A percentile compares a stretch with the other conserved stretches of the same genome.
Conservation (phyloP, 2,329 filamentous ascomycete genomes). For the Colletotrichum orchidophilum region DNA sequence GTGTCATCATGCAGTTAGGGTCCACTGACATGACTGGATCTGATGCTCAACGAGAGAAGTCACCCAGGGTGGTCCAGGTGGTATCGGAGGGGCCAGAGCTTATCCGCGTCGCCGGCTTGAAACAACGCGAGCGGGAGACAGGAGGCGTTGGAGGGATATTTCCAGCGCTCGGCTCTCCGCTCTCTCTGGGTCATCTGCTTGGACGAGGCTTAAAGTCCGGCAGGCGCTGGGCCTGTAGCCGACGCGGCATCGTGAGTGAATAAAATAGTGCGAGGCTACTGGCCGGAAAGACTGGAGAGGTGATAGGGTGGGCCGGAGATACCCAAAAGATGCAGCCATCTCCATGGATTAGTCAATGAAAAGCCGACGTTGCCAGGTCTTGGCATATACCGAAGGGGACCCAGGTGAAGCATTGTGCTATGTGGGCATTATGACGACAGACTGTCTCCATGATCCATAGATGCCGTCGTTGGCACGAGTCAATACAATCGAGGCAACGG, state of each 20-base stretch:
- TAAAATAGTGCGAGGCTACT: conserved; percentile 27
- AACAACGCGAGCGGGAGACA: conserved; percentile 25
- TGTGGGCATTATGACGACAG: conserved; percentile 35
- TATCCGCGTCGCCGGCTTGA: conserved; percentile 32
- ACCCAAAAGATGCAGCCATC: conserved; percentile 22
- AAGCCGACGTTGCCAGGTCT: conserved; percentile 21
- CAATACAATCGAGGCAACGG: conserved; percentile 12
- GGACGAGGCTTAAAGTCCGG: conserved; percentile 28
- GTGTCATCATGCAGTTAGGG: conserved; percentile 31
- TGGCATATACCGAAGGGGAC: conserved; percentile 12
- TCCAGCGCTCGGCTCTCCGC: conserved; percentile 31
- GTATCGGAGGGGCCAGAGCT: conserved; percentile 21
- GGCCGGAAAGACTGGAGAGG: conserved; percentile 17
- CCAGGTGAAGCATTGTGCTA: conserved; percentile 3
- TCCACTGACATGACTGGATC: conserved; percentile 31
- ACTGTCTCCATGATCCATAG: conserved; percentile 23
- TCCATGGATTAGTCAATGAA: conserved; percentile 33
- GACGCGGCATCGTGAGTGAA: conserved; percentile 29
- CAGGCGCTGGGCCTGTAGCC: conserved; percentile 8
- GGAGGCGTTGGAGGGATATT: conserved; percentile 12
- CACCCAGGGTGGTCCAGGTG: conserved; percentile 21
- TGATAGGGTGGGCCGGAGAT: conserved; percentile 23
- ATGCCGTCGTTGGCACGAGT: conserved; percentile 23
- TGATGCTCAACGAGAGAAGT: conserved; percentile 8
- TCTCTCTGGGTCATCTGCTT: not conserved